These are phyloP conservation scores for Ligustrum vulgare DNA, from an alignment of 257 asterid species.

Conservation along the genomic window DNA sequence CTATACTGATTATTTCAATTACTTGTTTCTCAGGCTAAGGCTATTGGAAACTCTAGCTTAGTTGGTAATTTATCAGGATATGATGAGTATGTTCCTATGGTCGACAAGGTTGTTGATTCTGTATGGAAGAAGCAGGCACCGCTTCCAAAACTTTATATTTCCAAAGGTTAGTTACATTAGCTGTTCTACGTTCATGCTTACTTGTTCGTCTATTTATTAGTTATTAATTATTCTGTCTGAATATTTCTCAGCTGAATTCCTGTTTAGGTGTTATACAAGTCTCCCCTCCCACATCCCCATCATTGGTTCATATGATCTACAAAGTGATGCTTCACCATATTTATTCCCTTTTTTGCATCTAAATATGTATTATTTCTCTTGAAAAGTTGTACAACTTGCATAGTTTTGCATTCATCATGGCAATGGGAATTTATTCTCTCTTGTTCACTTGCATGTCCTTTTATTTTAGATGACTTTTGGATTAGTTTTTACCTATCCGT, in stretches of 20 bases:
- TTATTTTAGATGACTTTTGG: not conserved
- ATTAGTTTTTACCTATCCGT: not conserved
- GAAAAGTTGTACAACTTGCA: not conserved
- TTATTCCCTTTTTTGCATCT: slow-evolving; percentile 6
- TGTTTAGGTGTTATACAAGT: not conserved
- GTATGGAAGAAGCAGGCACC: slow-evolving; percentile 53
- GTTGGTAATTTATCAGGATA: slow-evolving; percentile 60
- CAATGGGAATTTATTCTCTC: not conserved
- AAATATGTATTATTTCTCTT: not conserved
- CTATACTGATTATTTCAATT: slow-evolving; percentile 1
- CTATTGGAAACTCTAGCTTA: slow-evolving; percentile 58
- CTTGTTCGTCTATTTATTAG: not conserved
- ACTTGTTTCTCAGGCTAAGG: slow-evolving; percentile 66
- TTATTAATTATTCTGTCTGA: not conserved
- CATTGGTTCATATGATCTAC: not conserved
- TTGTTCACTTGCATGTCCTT: not conserved
- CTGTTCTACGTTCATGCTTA: slow-evolving; percentile 14
- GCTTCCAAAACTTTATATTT: slow-evolving; percentile 32
- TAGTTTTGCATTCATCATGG: not conserved
- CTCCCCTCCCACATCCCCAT: not conserved
- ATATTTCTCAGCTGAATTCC: not conserved
- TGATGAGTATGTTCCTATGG: slow-evolving; percentile 99
- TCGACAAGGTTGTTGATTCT: slow-evolving; percentile 91
- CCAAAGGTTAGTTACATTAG: slow-evolving; percentile 49
- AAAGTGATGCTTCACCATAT: not conserved